Evolutionary conservation across 768 basidiomycete species (phyloP).

Genomic region (Udeniomyces megalosporus): DNA sequence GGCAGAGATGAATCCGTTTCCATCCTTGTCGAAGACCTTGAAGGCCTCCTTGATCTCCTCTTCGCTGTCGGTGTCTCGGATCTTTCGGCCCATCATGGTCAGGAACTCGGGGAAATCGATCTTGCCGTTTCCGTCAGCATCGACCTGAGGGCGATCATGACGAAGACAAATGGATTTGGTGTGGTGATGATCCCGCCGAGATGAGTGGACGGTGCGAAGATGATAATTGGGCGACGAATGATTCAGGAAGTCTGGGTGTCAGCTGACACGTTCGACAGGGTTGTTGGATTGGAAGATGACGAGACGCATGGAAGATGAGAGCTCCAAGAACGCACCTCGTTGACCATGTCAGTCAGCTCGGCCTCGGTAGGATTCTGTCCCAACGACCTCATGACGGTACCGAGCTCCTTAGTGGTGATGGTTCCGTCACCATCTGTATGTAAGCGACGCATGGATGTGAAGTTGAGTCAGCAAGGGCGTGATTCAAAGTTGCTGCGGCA

Average conservation of each 20-base stretch:
- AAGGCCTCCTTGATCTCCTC: slow-evolving; percentile 95
- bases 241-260: not conserved
- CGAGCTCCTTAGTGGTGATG: slow-evolving; percentile 77
- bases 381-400: slow-evolving; percentile 81
- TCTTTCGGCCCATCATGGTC: slow-evolving; percentile 42
- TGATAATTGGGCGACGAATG: not conserved
- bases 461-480: not conserved
- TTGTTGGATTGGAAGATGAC: too few relatives aligned
- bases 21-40: slow-evolving; percentile 93
- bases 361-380: slow-evolving; percentile 87
- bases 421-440: slow-evolving; percentile 72
- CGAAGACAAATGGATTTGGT: not conserved
- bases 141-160: slow-evolving; percentile 37
- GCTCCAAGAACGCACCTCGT: slow-evolving; percentile 38
- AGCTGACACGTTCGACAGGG: not conserved
- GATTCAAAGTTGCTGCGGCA: not conserved
- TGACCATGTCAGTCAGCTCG: slow-evolving; percentile 88
- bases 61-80: slow-evolving; percentile 80
- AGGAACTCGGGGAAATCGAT: slow-evolving; percentile 49
- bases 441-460: not conserved
- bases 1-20: slow-evolving; percentile 73
- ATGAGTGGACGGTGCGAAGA: not conserved
- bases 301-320: not conserved
- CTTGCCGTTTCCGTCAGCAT: slow-evolving; percentile 71
- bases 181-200: too few relatives aligned